Evolutionary conservation across 306 rosid species (phyloP), one percentile per base, ranked within the genome.

Genomic region (Ormosia emarginata): DNA sequence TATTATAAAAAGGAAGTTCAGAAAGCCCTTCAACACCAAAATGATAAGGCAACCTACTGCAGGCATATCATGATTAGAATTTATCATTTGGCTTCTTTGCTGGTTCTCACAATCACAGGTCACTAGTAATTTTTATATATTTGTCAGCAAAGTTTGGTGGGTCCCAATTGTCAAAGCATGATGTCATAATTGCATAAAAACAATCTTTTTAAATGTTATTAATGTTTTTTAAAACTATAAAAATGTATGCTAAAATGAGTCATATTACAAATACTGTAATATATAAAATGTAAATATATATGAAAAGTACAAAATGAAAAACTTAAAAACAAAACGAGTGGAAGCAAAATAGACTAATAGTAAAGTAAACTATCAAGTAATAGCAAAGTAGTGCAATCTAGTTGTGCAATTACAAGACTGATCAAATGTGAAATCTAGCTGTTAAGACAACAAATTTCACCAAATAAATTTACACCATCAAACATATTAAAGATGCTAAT

Each of bases 401-500:
- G 36, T 11, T 37, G 24, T 30, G 30, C 67, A 50, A 65, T 32
- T 32, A 57, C 55, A 59, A 63, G 67, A 37, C 44, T 78, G 50
- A 37, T 73, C 66, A 66, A 62, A 43, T 55, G 17, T 17, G 70
- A 82, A 62, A 52, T 69, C 66, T 65, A 74, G 67, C 34, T 40
- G 44, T 41, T 33, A 65, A 33, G 43, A 67, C 18, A 58, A 41
- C 58, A 79, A 2, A 41, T 62, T 69, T 64, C 44, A 24, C 64
- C 57, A 77, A 78, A 70, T 66, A 71, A 68, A 75, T 41, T 79
- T 58, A 49, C 56, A 74, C 78, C 80, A 34, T 69, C 40, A 77
- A 62, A 69, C 71, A 63, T 36, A 36, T 57, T 53, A 70, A 81
- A 85, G 84, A 73, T 75, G 83, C 85, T 59, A 82, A 75, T 79